phyloP scores from a whole-genome alignment of 352 stramenopile genomes.

The Pythium brassicae region DNA sequence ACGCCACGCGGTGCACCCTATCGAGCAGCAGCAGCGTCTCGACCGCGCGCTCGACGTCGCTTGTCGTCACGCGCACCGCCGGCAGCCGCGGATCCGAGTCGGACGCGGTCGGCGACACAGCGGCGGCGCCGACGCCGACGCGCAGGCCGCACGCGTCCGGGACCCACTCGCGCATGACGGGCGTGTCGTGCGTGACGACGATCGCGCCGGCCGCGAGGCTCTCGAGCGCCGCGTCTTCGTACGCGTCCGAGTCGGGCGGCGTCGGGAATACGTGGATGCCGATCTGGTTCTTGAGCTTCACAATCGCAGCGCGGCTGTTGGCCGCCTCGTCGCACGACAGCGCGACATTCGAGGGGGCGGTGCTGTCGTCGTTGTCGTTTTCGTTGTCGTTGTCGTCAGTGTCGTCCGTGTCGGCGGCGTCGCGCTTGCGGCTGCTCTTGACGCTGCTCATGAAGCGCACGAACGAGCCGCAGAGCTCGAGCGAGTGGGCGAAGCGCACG shows the following conservation, averaged over 20 bases:
- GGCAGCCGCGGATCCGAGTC: conserved; percentile 15
- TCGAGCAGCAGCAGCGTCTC: conserved; percentile 42
- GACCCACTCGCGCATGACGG: conserved; percentile 74
- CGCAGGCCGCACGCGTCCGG: conserved; percentile 48
- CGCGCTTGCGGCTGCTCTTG: conserved; percentile 6
- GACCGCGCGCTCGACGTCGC: conserved; percentile 52
- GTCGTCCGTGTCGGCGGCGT: not conserved
- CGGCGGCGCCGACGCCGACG: conserved; percentile 27
- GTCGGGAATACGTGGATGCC: conserved; percentile 66
- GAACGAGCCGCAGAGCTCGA: conserved; percentile 47
- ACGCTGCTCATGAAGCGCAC: conserved; percentile 42
- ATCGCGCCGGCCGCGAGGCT: conserved; percentile 49
- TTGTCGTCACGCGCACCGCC: conserved; percentile 40
- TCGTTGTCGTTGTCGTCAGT: conserved; percentile 15
- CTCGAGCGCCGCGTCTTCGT: conserved; percentile 53
- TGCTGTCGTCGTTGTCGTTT: conserved; percentile 13
- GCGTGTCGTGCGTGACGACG: conserved; percentile 61
- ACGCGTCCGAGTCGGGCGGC: conserved; percentile 44
- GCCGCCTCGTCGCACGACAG: conserved; percentile 38
- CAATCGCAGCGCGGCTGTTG: conserved; percentile 40
- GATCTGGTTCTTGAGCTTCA: conserved; percentile 53
- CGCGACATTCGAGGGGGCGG: conserved; percentile 41
- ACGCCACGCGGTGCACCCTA: conserved; percentile 47
- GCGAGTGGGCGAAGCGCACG: conserved; percentile 48
- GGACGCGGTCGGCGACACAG: conserved; percentile 18